Conservation (phyloP, 208 protist species). For the Porcisia deanei region DNA sequence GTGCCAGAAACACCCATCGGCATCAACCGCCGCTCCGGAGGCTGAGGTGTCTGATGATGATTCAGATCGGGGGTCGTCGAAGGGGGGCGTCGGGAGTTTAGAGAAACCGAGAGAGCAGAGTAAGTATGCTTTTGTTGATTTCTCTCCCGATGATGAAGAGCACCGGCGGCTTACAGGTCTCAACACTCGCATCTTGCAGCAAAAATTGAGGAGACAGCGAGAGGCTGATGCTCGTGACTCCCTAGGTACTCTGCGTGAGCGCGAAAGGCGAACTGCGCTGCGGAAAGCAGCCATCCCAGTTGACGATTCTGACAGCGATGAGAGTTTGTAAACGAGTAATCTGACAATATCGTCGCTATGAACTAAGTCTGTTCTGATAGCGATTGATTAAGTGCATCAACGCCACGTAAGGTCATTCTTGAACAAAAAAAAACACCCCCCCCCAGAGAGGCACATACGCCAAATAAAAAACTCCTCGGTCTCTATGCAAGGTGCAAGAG, state of each 20-base stretch:
- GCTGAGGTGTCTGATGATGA: conserved; percentile 8
- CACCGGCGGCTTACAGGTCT: conserved; percentile 52
- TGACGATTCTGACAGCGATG: conserved; percentile 20
- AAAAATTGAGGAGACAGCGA: conserved; percentile 15
- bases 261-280: conserved; percentile 55
- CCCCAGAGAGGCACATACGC: neutral
- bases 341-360: neutral
- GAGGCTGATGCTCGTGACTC: conserved; percentile 39
- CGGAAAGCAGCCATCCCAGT: conserved; percentile 26
- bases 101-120: conserved; percentile 14
- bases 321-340: conserved; percentile 18
- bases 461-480: neutral
- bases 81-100: neutral
- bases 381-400: neutral
- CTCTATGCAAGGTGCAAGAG: neutral
- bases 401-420: neutral
- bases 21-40: neutral
- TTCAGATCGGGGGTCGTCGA: conserved; percentile 6
- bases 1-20: conserved; percentile 73
- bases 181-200: conserved; percentile 54
- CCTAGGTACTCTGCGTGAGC: conserved; percentile 48
- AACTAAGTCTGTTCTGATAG: neutral
- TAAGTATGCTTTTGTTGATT: conserved; percentile 70
- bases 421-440: neutral
- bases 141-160: conserved; percentile 42